Conservation (phyloP, 352 stramenopile genomes). For the Blastocystis sp. region DNA sequence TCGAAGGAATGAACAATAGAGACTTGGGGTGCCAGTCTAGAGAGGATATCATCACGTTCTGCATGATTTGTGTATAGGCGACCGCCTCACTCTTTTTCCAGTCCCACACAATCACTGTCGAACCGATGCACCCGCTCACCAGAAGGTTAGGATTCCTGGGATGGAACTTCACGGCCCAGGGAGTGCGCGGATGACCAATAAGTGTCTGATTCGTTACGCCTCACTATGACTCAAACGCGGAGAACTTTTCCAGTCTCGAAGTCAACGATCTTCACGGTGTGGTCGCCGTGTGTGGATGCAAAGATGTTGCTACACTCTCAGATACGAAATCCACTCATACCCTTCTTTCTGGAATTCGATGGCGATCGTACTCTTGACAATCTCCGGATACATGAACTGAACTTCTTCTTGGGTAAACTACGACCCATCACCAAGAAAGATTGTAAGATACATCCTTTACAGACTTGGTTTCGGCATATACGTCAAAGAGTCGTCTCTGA, state of each 20-base stretch:
- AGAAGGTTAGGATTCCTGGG: constrained; percentile 80
- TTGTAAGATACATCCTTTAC: background rate
- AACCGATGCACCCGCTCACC: constrained; percentile 87
- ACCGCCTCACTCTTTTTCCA: constrained; percentile 20
- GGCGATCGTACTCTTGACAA: constrained; percentile 23
- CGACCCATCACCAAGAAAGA: background rate
- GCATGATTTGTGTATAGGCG: constrained; percentile 5
- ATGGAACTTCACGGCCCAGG: constrained; percentile 97
- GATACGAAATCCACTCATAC: background rate
- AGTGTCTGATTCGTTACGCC: constrained; percentile 61
- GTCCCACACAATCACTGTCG: constrained; percentile 78
- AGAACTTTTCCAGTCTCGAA: constrained; percentile 74
- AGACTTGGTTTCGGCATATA: constrained; percentile 33
- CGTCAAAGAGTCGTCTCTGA: background rate
- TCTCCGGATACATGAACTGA: constrained; percentile 35
- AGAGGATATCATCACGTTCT: constrained; percentile 38
- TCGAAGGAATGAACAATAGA: background rate
- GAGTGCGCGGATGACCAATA: constrained; percentile 70
- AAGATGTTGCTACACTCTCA: constrained; percentile 66
- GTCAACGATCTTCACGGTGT: constrained; percentile 94
- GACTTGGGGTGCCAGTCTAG: constrained; percentile 10
- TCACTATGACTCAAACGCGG: constrained; percentile 63
- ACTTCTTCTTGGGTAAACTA: constrained; percentile 27
- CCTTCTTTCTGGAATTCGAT: constrained; percentile 36
- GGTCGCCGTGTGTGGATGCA: constrained; percentile 91